Evolutionary conservation across 768 basidiomycete genomes (phyloP), one percentile per base, ranked within the genome.

Genomic region (Naganishia vishniacii): DNA sequence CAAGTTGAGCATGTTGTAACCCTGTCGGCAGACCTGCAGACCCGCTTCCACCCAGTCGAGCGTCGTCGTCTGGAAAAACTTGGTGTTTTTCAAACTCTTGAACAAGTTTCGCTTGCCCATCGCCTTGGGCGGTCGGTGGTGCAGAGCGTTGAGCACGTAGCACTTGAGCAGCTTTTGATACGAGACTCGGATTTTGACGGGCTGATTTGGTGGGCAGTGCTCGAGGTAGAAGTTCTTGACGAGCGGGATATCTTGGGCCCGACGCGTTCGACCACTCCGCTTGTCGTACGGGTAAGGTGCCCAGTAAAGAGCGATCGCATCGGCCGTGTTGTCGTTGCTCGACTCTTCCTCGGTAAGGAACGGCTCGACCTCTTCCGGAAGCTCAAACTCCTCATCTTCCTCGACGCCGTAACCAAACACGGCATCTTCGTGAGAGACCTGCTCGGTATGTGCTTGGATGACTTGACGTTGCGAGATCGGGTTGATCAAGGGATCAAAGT

Each of bases 11-110:
- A 99, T 99, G 80, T 98, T 99, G 80, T 95, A 99, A 42, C 95
- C 95, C 76, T 99, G 95, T 69, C 95, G 82, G 81, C 94, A 98
- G 59, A 99, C 94, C 78, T 99, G 95, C 66, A 99, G 79, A 69
- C 95, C 95, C 2, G 94, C 95, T 78, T 99, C 95, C 40, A 99
- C 94, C 95, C 95, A 99, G 78, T 99, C 95, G 69, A 99, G 79
- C 69, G 84, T 90, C 4, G 95, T 99, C 15, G 89, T 91, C 81
- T 98, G 95, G 86, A 99, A 99, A 80, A 99, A 99, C 79, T 98
- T 98, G 64, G 95, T 99, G n/a, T 89, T 87, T 79, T 97, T 98
- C 63, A 80, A 69, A 48, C 69, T 70, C 37, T 91, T 83, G 84
- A 99, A 98, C 53, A 98, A 75, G 73, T 93, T 95, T 81, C 94